Evolutionary conservation across 805 yeast genomes (phyloP), one percentile per base, ranked within the genome.

Genomic region (Debaryomyces castellii): DNA sequence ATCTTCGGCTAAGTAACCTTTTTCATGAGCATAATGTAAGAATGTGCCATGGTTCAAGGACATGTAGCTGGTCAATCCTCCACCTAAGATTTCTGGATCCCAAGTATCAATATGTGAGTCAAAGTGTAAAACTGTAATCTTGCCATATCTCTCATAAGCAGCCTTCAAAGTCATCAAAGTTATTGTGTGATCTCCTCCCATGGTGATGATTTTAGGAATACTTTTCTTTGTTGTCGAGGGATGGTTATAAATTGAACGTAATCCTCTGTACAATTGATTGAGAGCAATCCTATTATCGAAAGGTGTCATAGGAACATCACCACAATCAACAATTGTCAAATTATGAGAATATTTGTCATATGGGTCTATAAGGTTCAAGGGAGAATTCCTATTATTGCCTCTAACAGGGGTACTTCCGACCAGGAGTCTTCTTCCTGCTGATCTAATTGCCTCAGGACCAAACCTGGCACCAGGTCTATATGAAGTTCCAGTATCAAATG

Each of bases 21-120:
- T 74, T 60, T 84, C 89, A 39, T 79, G 78, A 1, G 89, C 89
- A 62, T 80, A 83, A 59, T 83, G 88, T 37, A 84, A 65, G 50
- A 82, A 83, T 0, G 89, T 83, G 4, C 89, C 89, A 58, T 84
- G 89, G 55, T 83, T 84, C 46, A 81, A 59, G 21, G 71, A 65
- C 66, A 82, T 78, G 55, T 84, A 83, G 51, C 77, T 71, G 10
- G 83, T 67, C 20, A 82, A 62, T 5, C 81, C 84, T 3, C 88
- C 89, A 9, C 88, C 88, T 28, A 82, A 66, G 16, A 73, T 76
- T 42, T 69, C 60, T 4, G 89, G 89, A 51, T 77, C 74, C 85
- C 88, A 83, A 2, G 89, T 83, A 62, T 84, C 89, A 37, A 83
- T 73, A 59, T 83, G 89, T 21, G 85, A 74, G 57, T 83, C 89